These are phyloP conservation scores for Craterostigma plantagineum DNA, from an alignment of 257 asterid species.

Conservation along the genomic window DNA sequence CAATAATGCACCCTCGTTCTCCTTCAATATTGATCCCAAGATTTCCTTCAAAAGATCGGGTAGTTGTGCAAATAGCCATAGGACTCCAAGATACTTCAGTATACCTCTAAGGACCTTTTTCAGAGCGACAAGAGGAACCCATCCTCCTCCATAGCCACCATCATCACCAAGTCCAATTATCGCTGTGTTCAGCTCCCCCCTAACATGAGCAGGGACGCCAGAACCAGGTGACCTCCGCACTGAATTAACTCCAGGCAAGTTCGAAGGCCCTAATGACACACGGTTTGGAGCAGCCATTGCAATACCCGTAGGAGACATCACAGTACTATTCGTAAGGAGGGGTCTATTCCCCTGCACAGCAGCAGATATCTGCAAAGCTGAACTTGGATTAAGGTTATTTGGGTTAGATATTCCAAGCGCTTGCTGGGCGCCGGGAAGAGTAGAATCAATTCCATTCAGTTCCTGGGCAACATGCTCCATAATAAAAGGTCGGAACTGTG, in stretches of 20 bases:
- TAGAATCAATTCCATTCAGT: slow-evolving; percentile 83
- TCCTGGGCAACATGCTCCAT: slow-evolving; percentile 99
- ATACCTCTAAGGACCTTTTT: slow-evolving; percentile 94
- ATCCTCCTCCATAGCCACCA: slow-evolving; percentile 99
- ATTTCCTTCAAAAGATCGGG: slow-evolving; percentile 96
- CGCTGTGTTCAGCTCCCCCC: slow-evolving; percentile 96
- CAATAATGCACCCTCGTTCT: slow-evolving; percentile 85
- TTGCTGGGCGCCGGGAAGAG: slow-evolving; percentile 66
- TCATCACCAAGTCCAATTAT: slow-evolving; percentile 99
- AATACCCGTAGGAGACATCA: slow-evolving; percentile 53
- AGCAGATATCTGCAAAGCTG: slow-evolving; percentile 45
- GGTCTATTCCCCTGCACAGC: slow-evolving; percentile 41
- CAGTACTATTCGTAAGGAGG: slow-evolving; percentile 27
- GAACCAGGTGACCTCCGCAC: slow-evolving; percentile 68
- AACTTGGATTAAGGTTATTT: slow-evolving; percentile 30
- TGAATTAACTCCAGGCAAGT: slow-evolving; percentile 29
- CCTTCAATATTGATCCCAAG: slow-evolving; percentile 91
- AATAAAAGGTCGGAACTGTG: slow-evolving; percentile 95
- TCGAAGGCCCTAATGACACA: slow-evolving; percentile 48
- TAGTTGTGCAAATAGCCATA: slow-evolving; percentile 94
- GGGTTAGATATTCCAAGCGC: slow-evolving; percentile 50
- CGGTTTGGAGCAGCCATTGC: slow-evolving; percentile 55
- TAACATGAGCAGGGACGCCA: slow-evolving; percentile 89
- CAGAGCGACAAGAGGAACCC: slow-evolving; percentile 98
- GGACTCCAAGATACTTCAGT: slow-evolving; percentile 95